phyloP scores from a whole-genome alignment of 805 yeast genomes.

The Candida ovalis region DNA sequence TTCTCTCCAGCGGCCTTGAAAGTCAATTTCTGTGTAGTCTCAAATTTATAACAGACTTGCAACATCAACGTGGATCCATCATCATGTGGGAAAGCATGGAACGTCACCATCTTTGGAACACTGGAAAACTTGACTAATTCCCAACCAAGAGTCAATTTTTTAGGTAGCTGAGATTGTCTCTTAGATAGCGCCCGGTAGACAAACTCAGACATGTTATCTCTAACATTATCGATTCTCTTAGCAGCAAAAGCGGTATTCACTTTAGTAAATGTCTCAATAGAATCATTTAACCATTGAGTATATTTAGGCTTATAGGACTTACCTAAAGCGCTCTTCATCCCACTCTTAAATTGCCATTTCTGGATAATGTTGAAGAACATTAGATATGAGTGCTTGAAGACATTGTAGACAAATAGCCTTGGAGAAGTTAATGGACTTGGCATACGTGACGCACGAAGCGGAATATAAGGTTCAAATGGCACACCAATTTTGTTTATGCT shows the following conservation, averaged over 20 bases:
- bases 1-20: conserved; percentile 40
- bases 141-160: conserved; percentile 64
- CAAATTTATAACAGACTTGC: conserved; percentile 59
- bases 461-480: conserved; percentile 42
- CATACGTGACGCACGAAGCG: conserved; percentile 43
- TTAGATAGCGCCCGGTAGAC: conserved; percentile 54
- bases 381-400: conserved; percentile 60
- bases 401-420: conserved; percentile 36
- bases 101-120: conserved; percentile 68
- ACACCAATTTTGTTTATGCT: conserved; percentile 33
- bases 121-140: conserved; percentile 64
- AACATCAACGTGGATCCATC: conserved; percentile 34
- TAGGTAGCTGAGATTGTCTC: conserved; percentile 55
- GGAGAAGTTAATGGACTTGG: conserved; percentile 42
- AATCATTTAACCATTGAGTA: conserved; percentile 78
- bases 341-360: conserved; percentile 39
- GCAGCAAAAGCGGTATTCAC: conserved; percentile 81
- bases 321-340: conserved; percentile 32
- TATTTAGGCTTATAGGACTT: conserved; percentile 55
- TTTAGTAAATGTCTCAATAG: conserved; percentile 70
- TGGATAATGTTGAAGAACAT: conserved; percentile 64
- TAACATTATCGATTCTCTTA: conserved; percentile 44
- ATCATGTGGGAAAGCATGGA: conserved; percentile 50
- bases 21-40: conserved; percentile 57
- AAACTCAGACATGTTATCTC: conserved; percentile 52